These are phyloP conservation scores for Yamadazyma epiphylla DNA, from an alignment of 1,139 yeast genomes.

Conservation along the genomic window DNA sequence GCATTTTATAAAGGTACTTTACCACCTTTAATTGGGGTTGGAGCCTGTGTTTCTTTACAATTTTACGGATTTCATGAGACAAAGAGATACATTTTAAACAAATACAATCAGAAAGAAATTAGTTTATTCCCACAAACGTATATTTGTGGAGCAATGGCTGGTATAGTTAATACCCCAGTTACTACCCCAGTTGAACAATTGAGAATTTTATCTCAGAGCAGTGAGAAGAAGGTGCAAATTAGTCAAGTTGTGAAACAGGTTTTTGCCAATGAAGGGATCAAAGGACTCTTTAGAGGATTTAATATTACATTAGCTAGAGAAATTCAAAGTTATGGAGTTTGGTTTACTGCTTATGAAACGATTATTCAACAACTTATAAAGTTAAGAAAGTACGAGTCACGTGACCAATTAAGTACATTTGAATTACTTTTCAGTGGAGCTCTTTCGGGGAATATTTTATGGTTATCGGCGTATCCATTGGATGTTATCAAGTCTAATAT, in stretches of 20 bases:
- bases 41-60: constrained; percentile 71
- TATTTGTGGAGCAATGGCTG: constrained; percentile 72
- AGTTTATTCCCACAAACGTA: constrained; percentile 62
- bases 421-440: constrained; percentile 65
- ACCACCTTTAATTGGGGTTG: constrained; percentile 54
- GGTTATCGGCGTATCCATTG: constrained; percentile 69
- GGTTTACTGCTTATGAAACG: constrained; percentile 73
- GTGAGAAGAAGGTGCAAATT: constrained; percentile 43
- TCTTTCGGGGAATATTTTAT: constrained; percentile 65
- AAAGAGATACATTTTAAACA: constrained; percentile 51
- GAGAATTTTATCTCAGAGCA: constrained; percentile 67
- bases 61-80: constrained; percentile 79
- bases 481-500: constrained; percentile 68
- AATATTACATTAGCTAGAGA: constrained; percentile 62
- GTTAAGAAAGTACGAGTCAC: constrained; percentile 27
- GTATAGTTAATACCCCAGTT: constrained; percentile 69
- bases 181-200: constrained; percentile 76
- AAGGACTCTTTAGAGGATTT: constrained; percentile 59
- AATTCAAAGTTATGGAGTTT: constrained; percentile 77
- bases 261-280: constrained; percentile 41
- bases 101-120: constrained; percentile 27
- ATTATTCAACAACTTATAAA: constrained; percentile 44
- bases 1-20: constrained; percentile 57
- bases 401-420: constrained; percentile 57
- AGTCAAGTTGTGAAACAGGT: constrained; percentile 38